Base-by-base conservation (phyloP, 495 filamentous ascomycete species). In the Aeminium ludgeri region DNA sequence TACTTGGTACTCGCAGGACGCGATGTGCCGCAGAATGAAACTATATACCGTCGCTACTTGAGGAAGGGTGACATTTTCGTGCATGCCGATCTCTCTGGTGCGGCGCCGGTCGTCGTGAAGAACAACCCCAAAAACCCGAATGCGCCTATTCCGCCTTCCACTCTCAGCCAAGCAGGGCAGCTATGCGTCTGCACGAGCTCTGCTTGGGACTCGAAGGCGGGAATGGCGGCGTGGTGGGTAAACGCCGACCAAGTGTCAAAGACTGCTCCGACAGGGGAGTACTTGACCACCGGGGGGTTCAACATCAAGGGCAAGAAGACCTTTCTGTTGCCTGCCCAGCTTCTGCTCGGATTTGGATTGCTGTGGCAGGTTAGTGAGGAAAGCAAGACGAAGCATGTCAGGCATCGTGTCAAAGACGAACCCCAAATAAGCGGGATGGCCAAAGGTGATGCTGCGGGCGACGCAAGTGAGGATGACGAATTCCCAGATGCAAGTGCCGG, bases 191-290 rank as follows among this genome's bases (percentile, higher is more conserved):
- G 79, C 34, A 82, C 81, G 23, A 94, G 85, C 0, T 76, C 58
- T 34, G 86, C 86, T 1, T 97, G 89, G 89, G 89, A 95, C 37
- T 86, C 82, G 0, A 97, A 96, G 60, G 86, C 85, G 4, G 74
- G 80, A 8, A 91, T 95, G 85, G 75, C 79, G 6, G 86, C 87
- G 11, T 97, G 80, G 75, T 97, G 89, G 89, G 86, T 85, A 0
- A 69, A 76, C 36, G 76, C 80, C 10, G 74, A 82, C 41, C 86
- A 96, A 53, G 82, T 96, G 0, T 80, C 82, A 1, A 95, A 95
- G 61, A 80, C 70, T 30, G 74, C 76, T 0, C 64, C 72, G 0
- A 69, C 68, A 1, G 87, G 86, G n/a, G 91, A 86, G 41, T 84
- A 80, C 42, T 55, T 96, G 10, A 67, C 72, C 4, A 63, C 69